Percentiles rank a stretch among this genome's conserved stretches.
phyloP scores from a whole-genome alignment of 2,329 filamentous ascomycete genomes.

The Metarhizium guizhouense region DNA sequence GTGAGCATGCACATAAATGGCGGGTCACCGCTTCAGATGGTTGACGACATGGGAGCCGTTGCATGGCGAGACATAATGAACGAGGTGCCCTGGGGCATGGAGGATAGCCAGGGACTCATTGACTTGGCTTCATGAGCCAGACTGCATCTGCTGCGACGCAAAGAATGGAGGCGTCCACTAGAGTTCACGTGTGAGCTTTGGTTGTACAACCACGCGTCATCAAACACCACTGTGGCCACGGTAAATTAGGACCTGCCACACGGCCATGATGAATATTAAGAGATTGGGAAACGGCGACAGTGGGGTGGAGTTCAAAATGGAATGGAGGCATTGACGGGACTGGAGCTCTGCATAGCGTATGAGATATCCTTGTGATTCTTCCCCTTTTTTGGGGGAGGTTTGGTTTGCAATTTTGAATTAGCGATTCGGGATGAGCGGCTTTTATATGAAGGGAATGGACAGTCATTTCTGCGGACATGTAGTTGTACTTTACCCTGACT shows the following conservation, averaged over 20 bases:
- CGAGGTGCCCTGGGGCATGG: conserved; percentile 5
- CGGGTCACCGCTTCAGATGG: conserved; percentile 14
- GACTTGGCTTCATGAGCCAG: conserved; percentile 1
- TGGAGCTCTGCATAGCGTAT: conserved; percentile 3
- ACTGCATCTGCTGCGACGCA: not conserved
- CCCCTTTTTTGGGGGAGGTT: too few species aligned
- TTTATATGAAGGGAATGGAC: not conserved
- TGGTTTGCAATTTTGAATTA: not conserved
- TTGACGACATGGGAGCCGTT: conserved; percentile 10
- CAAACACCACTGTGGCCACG: not conserved
- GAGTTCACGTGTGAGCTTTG: not conserved
- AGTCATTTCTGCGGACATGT: not conserved
- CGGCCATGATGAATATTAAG: not conserved
- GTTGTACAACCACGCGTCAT: not conserved
- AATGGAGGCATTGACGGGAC: not conserved
- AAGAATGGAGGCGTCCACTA: not conserved
- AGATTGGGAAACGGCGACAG: not conserved
- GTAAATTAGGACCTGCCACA: not conserved
- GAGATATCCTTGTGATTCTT: not conserved
- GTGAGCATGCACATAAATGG: conserved; percentile 20
- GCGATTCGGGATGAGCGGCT: not conserved
- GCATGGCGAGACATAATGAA: conserved; percentile 12
- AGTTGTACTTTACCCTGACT: not conserved
- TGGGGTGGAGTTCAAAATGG: not conserved
- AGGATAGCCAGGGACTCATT: conserved; percentile 1